Evolutionary conservation across 257 asterid species (phyloP).

Genomic region (Eustoma russellianum): DNA sequence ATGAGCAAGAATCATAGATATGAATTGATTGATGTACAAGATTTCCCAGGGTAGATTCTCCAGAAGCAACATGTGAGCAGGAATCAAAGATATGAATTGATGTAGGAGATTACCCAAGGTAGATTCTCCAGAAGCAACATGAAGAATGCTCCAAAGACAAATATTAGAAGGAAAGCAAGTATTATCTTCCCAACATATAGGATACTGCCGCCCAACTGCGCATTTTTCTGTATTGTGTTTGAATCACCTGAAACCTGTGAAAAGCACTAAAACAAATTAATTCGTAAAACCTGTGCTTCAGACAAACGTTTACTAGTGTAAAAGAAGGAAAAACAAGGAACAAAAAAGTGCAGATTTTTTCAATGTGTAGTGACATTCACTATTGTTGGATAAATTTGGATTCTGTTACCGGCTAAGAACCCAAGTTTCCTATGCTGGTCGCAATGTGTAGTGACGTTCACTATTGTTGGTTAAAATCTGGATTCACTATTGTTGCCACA

Average conservation of each 20-base stretch:
- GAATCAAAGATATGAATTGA: neutral
- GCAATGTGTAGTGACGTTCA: no score
- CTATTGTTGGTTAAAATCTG: no score
- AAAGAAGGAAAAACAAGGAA: no score
- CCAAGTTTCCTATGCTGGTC: no score
- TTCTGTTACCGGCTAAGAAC: no score
- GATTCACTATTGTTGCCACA: no score
- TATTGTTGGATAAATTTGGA: no score
- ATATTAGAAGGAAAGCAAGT: conserved; percentile 50
- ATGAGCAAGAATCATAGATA: neutral
- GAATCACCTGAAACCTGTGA: conserved; percentile 35
- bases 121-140: conserved; percentile 68
- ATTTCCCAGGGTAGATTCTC: conserved; percentile 72
- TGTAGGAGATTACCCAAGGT: conserved; percentile 38
- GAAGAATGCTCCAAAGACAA: conserved; percentile 59
- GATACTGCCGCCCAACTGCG: conserved; percentile 12
- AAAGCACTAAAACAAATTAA: neutral
- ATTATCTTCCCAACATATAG: conserved; percentile 59
- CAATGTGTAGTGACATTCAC: no score
- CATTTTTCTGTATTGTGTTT: conserved; percentile 4
- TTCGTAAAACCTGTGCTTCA: no score
- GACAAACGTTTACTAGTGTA: no score
- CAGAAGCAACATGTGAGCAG: conserved; percentile 33
- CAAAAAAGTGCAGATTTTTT: no score
- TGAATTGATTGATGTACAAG: conserved; percentile 9